Conservation (phyloP, 2,329 filamentous ascomycete species). For the Aspergillus sergii region DNA sequence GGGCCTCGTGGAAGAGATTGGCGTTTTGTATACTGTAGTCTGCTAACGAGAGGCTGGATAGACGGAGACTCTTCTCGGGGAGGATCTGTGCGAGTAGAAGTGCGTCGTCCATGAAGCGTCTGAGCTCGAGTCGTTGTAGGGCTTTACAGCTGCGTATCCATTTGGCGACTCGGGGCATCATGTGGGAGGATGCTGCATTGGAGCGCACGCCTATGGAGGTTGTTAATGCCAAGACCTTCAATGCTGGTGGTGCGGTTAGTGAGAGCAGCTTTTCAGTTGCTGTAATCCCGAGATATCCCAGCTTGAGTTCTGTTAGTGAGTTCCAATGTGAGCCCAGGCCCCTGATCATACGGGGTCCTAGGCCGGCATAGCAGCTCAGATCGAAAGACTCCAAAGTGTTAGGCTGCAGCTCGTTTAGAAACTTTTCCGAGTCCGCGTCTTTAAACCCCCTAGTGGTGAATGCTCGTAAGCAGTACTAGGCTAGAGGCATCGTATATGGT, state of each 20-base stretch:
- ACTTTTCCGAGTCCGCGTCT: constrained; percentile 61
- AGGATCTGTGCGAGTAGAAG: constrained; percentile 34
- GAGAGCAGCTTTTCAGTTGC: constrained; percentile 43
- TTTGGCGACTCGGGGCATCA: constrained; percentile 53
- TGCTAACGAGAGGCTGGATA: constrained; percentile 33
- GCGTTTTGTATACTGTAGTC: constrained; percentile 28
- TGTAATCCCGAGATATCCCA: constrained; percentile 52
- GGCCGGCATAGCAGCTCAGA: constrained; percentile 57
- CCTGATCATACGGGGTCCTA: constrained; percentile 58
- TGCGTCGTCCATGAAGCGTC: constrained; percentile 54
- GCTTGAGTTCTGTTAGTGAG: constrained; percentile 58
- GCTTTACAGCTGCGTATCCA: constrained; percentile 59
- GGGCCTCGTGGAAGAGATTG: constrained; percentile 30
- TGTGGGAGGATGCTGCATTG: constrained; percentile 55
- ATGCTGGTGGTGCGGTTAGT: constrained; percentile 27
- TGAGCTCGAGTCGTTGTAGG: constrained; percentile 55
- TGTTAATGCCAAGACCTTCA: constrained; percentile 54
- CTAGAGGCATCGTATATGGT: not conserved
- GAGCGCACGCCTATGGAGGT: constrained; percentile 48
- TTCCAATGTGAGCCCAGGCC: constrained; percentile 56
- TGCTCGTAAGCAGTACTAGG: constrained; percentile 22
- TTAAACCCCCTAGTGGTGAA: constrained; percentile 24
- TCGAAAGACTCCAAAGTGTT: constrained; percentile 63
- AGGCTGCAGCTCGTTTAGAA: constrained; percentile 58
- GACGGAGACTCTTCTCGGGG: constrained; percentile 25